Percentiles rank a stretch among this genome's conserved stretches.
These are phyloP conservation scores for Xerocomellus amylosporus DNA, from an alignment of 768 basidiomycete genomes.

Conservation along the genomic window DNA sequence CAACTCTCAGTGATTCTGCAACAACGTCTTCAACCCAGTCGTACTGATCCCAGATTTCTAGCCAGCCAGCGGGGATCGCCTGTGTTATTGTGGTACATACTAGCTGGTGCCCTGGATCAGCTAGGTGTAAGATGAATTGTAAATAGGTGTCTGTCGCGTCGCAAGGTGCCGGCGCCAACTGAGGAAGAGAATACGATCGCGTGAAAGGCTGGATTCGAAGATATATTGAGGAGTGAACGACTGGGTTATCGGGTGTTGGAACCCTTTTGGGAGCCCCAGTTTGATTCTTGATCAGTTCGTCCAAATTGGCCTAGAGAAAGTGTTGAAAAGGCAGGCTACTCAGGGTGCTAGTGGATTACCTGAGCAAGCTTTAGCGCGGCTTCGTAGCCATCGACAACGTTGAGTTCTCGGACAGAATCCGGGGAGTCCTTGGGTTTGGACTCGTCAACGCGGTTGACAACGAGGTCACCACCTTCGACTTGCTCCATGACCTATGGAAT, in stretches of 20 bases:
- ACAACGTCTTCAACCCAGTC: slow-evolving; percentile 96
- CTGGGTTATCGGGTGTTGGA: slow-evolving; percentile 50
- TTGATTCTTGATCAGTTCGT: slow-evolving; percentile 69
- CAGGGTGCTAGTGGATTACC: slow-evolving; percentile 39
- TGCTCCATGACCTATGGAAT: slow-evolving; percentile 80
- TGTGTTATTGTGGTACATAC: slow-evolving; percentile 79
- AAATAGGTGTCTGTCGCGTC: slow-evolving; percentile 39
- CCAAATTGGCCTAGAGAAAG: slow-evolving; percentile 63
- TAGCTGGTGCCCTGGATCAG: slow-evolving; percentile 79
- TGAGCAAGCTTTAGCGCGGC: slow-evolving; percentile 83
- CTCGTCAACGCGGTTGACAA: slow-evolving; percentile 81
- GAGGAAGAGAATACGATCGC: slow-evolving; percentile 49
- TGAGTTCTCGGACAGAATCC: slow-evolving; percentile 61
- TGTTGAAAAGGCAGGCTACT: neutral
- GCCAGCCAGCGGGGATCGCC: slow-evolving; percentile 78
- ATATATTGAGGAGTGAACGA: slow-evolving; percentile 87
- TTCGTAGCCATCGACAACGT: slow-evolving; percentile 80
- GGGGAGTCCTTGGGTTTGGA: slow-evolving; percentile 60
- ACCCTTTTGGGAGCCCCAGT: slow-evolving; percentile 31
- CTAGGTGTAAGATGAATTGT: slow-evolving; percentile 61
- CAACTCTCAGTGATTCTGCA: slow-evolving; percentile 80
- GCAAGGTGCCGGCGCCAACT: slow-evolving; percentile 21
- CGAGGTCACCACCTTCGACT: slow-evolving; percentile 87
- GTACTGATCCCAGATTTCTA: slow-evolving; percentile 86
- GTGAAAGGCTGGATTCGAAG: slow-evolving; percentile 90